These are phyloP conservation scores for Salix suchowensis DNA, from an alignment of 345 rosid species.

Conservation along the genomic window DNA sequence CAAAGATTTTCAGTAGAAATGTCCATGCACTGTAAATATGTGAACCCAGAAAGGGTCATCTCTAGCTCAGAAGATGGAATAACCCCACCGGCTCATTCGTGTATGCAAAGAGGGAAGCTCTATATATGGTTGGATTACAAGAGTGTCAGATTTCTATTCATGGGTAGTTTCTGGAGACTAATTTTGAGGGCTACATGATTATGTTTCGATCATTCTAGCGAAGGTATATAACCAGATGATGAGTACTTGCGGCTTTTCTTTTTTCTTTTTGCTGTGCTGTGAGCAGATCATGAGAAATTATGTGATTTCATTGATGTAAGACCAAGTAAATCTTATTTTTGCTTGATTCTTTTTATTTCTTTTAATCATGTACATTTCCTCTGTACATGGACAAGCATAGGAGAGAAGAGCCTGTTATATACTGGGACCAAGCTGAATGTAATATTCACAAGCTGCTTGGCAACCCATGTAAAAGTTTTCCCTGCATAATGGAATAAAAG, in stretches of 20 bases:
- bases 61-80: background rate
- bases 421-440: background rate
- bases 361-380: background rate
- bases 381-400: background rate
- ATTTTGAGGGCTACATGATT: background rate
- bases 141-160: background rate
- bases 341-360: background rate
- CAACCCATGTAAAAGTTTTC: background rate
- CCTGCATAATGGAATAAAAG: background rate
- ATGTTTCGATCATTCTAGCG: background rate
- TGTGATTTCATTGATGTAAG: background rate
- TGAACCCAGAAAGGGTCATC: background rate
- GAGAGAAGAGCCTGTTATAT: background rate
- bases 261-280: background rate
- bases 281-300: background rate
- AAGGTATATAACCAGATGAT: background rate
- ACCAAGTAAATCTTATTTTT: background rate
- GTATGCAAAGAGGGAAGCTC: background rate
- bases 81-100: background rate
- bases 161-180: background rate
- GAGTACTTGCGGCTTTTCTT: background rate
- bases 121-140: background rate
- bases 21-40: background rate
- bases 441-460: background rate
- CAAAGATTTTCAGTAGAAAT: background rate